Evolutionary conservation across 179 eudicot species (phyloP).

Genomic region (Corrigiola litoralis): DNA sequence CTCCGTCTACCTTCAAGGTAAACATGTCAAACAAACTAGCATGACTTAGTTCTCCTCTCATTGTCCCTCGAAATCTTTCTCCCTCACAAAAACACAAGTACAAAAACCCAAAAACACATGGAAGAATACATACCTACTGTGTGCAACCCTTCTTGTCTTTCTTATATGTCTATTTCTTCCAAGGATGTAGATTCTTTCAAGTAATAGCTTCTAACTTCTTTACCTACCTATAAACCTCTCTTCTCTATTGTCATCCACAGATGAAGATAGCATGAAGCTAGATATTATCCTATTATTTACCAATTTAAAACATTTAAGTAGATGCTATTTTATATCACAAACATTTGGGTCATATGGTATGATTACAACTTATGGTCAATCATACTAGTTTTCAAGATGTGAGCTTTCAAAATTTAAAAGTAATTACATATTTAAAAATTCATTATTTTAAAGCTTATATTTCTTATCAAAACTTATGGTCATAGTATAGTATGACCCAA

Average conservation of each 20-base stretch:
- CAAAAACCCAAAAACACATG: slow-evolving; percentile 33
- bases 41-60: too few species aligned
- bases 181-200: slow-evolving; percentile 37
- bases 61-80: neutral
- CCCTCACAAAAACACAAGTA: slow-evolving; percentile 27
- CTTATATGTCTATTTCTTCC: slow-evolving; percentile 51
- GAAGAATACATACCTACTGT: slow-evolving; percentile 30
- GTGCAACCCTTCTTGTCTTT: slow-evolving; percentile 58
- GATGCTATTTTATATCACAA: too few species aligned
- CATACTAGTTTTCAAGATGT: too few species aligned
- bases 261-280: slow-evolving; percentile 9
- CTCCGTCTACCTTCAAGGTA: slow-evolving; percentile 78
- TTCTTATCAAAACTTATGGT: neutral
- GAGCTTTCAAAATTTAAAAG: neutral
- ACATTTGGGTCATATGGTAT: too few species aligned
- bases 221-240: neutral
- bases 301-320: too few species aligned
- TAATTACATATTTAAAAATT: neutral
- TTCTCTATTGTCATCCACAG: slow-evolving; percentile 17
- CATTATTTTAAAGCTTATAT: neutral
- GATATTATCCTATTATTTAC: neutral
- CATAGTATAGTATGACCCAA: too few species aligned
- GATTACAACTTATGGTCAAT: too few species aligned
- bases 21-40: neutral
- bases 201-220: neutral